Conservation (phyloP, 805 yeast genomes). For the Pichia ethanolica region DNA sequence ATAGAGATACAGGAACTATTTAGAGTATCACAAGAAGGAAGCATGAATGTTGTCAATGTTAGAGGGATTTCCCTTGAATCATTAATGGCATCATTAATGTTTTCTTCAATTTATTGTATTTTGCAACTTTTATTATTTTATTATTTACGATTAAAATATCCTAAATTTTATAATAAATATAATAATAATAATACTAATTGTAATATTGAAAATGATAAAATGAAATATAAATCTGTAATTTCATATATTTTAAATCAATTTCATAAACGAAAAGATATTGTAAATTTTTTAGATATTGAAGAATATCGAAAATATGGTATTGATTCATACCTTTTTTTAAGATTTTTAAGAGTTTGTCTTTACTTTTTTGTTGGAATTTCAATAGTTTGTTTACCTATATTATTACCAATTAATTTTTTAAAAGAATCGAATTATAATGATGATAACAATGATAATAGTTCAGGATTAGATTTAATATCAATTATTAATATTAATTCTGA, state of each 20-base stretch:
- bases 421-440: background rate
- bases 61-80: constrained; percentile 49
- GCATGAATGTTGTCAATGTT: constrained; percentile 2
- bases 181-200: constrained; percentile 17
- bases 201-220: too few relatives aligned
- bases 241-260: background rate
- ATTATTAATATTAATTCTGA: constrained; percentile 58
- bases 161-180: constrained; percentile 49
- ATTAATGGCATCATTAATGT: constrained; percentile 46
- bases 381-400: constrained; percentile 44
- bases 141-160: constrained; percentile 29
- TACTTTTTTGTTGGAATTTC: constrained; percentile 48
- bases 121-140: constrained; percentile 42
- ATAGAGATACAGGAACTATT: background rate
- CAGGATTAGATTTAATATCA: constrained; percentile 62
- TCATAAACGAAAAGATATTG: constrained; percentile 13
- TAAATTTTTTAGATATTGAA: constrained; percentile 26
- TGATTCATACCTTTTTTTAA: constrained; percentile 66
- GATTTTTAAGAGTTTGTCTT: constrained; percentile 49
- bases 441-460: constrained; percentile 5
- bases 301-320: constrained; percentile 49
- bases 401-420: constrained; percentile 56
- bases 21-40: constrained; percentile 3
- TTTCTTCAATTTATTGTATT: constrained; percentile 46
- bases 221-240: background rate